Base-by-base conservation (phyloP, 2,329 filamentous ascomycete genomes). In the Pestalotiopsis fici region DNA sequence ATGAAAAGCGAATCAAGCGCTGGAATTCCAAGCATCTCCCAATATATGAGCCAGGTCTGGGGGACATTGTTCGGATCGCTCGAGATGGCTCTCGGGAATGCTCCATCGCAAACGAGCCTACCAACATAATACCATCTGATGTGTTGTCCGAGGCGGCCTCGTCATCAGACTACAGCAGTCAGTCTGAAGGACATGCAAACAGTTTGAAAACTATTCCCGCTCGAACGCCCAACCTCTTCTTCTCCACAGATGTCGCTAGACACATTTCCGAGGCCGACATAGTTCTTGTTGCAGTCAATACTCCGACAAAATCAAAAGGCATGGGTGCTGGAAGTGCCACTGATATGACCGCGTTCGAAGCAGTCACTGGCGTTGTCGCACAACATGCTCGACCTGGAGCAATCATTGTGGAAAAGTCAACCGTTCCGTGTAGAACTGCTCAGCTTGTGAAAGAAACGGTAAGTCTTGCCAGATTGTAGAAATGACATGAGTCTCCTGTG, bases 321-420 rank as follows among this genome's bases (percentile, higher is more conserved):
- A 81, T 88, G 25, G 93, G 92, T 60, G 89, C 90, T 4, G 92
- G 91, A 12, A 86, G 85, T 70, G 92, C 92, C 0, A 91, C 91
- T 18, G 91, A 95, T 72, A 88, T 95, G 81, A 88, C 88, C 1
- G 88, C 89, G 12, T 87, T 95, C 28, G 92, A 95, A 77, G 88
- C 88, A 21, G 92, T 91, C 5, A 89, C 88, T 1, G 84, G 86
- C 63, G 87, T 88, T 66, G 90, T 95, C 39, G 92, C 91, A 11
- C 82, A 87, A 70, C 83, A 90, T 69, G 90, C 92, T 3, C 88
- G 86, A 35, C 82, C 85, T 21, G 90, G 90, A 60, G 88, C 91
- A 65, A 92, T 95, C 66, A 88, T 95, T 63, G 92, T 95, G 23
- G 92, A 95, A 81, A 95, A 95, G 82, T 92, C 89, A 66, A 95